phyloP scores from a whole-genome alignment of 805 yeast genomes.

The Wickerhamomyces silvicola region DNA sequence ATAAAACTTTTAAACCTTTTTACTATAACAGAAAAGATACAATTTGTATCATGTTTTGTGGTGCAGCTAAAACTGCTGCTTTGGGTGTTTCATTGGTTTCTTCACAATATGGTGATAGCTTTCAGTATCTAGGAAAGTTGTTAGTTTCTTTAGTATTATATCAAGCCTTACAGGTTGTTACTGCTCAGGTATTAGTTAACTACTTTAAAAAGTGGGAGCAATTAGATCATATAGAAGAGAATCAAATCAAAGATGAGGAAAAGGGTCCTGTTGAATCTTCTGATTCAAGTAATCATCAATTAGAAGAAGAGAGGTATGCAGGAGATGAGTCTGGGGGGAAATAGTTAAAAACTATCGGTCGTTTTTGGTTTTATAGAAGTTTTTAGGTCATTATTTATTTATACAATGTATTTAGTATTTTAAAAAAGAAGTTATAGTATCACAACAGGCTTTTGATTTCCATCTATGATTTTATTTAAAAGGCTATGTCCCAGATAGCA shows the following conservation, averaged over 20 bases:
- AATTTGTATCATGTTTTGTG: conserved; percentile 76
- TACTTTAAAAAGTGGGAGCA: conserved; percentile 62
- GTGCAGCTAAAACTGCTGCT: conserved; percentile 92
- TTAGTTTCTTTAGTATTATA: conserved; percentile 80
- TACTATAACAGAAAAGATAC: conserved; percentile 68
- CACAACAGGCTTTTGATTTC: too few relatives aligned
- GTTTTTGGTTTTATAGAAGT: too few relatives aligned
- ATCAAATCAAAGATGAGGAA: conserved; percentile 13
- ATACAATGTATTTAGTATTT: too few relatives aligned
- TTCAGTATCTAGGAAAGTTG: conserved; percentile 58
- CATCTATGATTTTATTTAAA: too few relatives aligned
- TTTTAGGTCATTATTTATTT: too few relatives aligned
- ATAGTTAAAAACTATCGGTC: too few relatives aligned
- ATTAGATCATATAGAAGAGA: conserved; percentile 15
- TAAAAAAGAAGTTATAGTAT: too few relatives aligned
- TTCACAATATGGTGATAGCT: conserved; percentile 66
- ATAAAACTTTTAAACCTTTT: conserved; percentile 46
- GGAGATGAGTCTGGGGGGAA: too few relatives aligned
- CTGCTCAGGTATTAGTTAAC: conserved; percentile 67
- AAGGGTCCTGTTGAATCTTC: too few relatives aligned
- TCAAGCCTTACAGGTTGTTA: conserved; percentile 80
- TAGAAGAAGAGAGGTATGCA: too few relatives aligned
- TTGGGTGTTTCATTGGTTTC: conserved; percentile 80
- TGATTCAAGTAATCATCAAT: too few relatives aligned
- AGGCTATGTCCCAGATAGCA: conserved; percentile 64